Evolutionary conservation across 1,139 yeast species (phyloP), one percentile per base, ranked within the genome.

Genomic region (Hansenula lynferdii): DNA sequence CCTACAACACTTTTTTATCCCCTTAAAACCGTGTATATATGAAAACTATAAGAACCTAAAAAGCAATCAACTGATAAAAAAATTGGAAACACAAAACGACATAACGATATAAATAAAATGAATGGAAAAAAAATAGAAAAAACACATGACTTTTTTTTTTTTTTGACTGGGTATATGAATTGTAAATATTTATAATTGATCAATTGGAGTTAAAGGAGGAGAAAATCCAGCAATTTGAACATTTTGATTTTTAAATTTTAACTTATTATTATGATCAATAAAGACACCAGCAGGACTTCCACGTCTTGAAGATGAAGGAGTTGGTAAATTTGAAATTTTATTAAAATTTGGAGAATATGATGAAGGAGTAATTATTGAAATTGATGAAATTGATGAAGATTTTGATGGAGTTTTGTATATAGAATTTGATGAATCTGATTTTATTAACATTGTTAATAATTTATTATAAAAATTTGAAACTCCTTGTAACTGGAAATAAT

Each of bases 241-340:
- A n/a, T n/a, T n/a, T n/a, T 21, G 15, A 14, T 25, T 24, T 27
- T 22, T 31, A 12, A 31, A 22, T 20, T 31, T 31, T n/a, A 31
- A 16, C 12, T 31, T 31, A 6, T 20, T 20, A 14, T 20, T 21
- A 19, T 21, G 33, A 31, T 31, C 27, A 16, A 16, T 22, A 6
- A 20, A 19, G 6, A 42, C 31, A 2, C 53, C 53, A 9, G 46
- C 50, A 15, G 56, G 56, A 6, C 54, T 49, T 8, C 54, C 54
- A 31, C 53, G 41, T 49, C 55, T 50, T 16, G 57, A 53, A 28
- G 38, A 29, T 23, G 54, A 53, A 4, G 57, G 57, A 2, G 57
- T 51, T 28, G 50, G 50, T 11, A 39, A 22, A 8, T 15, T 14
- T 14, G 40, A 16, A 16, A n/a, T 17, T 16, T 26, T 38, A 22